Evolutionary conservation across 2,329 filamentous ascomycete species (phyloP), one percentile per base, ranked within the genome.

Genomic region (Phaeoacremonium minimum): DNA sequence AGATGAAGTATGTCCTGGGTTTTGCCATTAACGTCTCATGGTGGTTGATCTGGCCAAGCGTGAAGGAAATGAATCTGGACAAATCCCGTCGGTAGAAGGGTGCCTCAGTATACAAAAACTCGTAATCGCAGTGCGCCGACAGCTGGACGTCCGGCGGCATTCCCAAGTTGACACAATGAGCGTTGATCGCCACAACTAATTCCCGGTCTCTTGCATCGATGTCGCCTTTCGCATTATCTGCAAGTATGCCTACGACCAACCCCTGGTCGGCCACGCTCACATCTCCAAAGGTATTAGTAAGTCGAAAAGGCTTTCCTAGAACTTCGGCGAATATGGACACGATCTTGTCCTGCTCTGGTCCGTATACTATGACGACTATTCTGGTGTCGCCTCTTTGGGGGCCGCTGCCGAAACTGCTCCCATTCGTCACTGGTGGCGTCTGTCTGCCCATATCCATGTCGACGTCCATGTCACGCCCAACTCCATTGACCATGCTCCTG

Each of bases 21-120:
- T 93, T 93, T 34, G 81, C 78, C 67, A 83, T 82, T 28, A 94
- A 66, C 38, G 85, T 82, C 48, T 85, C 80, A 55, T 94, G 86
- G 38, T 85, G 83, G 51, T 78, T 83, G 45, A 84, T 82, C 62
- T 93, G 87, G 8, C 87, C 87, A 17, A 93, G 66, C 6, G 85
- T 81, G 53, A 93, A 83, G 6, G 86, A 85, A 17, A 89, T 75
- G 53, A 90, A 93, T 26, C 87, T 77, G 8, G 86, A 79, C 31
- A 93, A 66, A 53, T 93, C 86, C 38, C 86, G 75, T 18, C 87
- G 78, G 43, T 83, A 80, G 56, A 85, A 87, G 1, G 83, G 75
- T 7, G 73, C 71, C 44, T 81, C 75, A 4, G 84, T 86, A 63
- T 93, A 94, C 15, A 94, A 71, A 48, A 91, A 93, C 57, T 94